These are phyloP conservation scores for Paratinospora sagittata DNA, from an alignment of 164 flowering plant species.

Conservation along the genomic window DNA sequence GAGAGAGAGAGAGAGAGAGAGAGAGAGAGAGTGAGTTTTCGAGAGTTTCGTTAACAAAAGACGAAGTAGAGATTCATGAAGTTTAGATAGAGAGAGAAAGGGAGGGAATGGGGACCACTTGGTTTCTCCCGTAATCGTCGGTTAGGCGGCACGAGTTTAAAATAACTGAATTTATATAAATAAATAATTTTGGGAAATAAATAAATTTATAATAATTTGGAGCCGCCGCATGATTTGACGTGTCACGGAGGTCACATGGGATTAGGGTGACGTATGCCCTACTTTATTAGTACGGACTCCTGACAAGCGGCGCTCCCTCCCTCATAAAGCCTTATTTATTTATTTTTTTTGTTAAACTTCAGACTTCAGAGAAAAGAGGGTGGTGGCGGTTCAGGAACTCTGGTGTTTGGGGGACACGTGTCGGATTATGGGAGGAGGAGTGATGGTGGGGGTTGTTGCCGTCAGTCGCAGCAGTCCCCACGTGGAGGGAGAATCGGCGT, in stretches of 20 bases:
- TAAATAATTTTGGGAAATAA: too few species aligned
- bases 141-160: background rate
- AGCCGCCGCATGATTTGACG: slow-evolving; percentile 66
- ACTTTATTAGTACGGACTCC: slow-evolving; percentile 34
- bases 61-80: too few species aligned
- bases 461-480: background rate
- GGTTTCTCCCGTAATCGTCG: background rate
- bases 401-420: background rate
- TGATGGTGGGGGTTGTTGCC: background rate
- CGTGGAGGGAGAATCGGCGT: slow-evolving; percentile 6
- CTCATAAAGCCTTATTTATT: too few species aligned
- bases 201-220: background rate
- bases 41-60: too few species aligned
- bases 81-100: background rate
- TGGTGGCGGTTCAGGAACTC: background rate
- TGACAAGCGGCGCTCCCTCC: slow-evolving; percentile 12
- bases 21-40: background rate
- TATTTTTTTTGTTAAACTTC: too few species aligned
- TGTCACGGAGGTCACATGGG: slow-evolving; percentile 29
- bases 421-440: background rate
- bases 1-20: background rate
- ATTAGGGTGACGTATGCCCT: slow-evolving; percentile 50
- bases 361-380: too few species aligned
- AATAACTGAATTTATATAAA: background rate
- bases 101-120: slow-evolving; percentile 1